Percentiles rank a stretch among this genome's conserved stretches.
Conservation (phyloP, 2,329 filamentous ascomycete species). For the Aspergillus novofumigatus region DNA sequence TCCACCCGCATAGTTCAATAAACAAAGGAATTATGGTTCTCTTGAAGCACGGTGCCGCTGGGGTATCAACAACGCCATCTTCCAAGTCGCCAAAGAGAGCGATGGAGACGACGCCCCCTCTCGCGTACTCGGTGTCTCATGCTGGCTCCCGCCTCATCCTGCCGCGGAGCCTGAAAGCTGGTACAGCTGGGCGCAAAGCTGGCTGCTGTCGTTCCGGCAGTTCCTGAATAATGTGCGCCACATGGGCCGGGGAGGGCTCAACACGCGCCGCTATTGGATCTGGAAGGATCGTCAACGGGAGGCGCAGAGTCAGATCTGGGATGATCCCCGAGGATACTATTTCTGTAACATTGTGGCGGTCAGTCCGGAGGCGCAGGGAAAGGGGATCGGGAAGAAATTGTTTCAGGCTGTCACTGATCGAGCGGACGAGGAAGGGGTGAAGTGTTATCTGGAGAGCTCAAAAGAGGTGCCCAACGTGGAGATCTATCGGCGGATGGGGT, state of each 20-base stretch:
- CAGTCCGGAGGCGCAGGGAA: constrained; percentile 61
- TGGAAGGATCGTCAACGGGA: constrained; percentile 67
- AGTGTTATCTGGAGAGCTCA: constrained; percentile 69
- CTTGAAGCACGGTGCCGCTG: constrained; percentile 63
- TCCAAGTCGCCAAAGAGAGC: constrained; percentile 64
- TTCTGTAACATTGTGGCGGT: constrained; percentile 76
- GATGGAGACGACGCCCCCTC: constrained; percentile 2
- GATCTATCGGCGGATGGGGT: constrained; percentile 69
- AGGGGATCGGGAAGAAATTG: constrained; percentile 61
- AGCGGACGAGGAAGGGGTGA: constrained; percentile 61
- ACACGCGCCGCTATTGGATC: constrained; percentile 65
- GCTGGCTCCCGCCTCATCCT: constrained; percentile 63
- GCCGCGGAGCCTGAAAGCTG: constrained; percentile 53
- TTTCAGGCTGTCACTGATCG: constrained; percentile 61
- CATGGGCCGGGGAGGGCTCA: constrained; percentile 62
- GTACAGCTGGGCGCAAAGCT: constrained; percentile 59
- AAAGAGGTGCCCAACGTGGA: constrained; percentile 64
- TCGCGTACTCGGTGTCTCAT: constrained; percentile 66
- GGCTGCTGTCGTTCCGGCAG: constrained; percentile 62
- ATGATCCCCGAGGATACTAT: constrained; percentile 65
- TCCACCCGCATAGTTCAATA: constrained; percentile 49
- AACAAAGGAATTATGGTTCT: constrained; percentile 57
- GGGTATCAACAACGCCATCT: constrained; percentile 69
- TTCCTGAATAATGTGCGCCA: constrained; percentile 63
- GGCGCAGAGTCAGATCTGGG: constrained; percentile 62